phyloP scores from a whole-genome alignment of 768 basidiomycete species.

The Paxillus involutus region DNA sequence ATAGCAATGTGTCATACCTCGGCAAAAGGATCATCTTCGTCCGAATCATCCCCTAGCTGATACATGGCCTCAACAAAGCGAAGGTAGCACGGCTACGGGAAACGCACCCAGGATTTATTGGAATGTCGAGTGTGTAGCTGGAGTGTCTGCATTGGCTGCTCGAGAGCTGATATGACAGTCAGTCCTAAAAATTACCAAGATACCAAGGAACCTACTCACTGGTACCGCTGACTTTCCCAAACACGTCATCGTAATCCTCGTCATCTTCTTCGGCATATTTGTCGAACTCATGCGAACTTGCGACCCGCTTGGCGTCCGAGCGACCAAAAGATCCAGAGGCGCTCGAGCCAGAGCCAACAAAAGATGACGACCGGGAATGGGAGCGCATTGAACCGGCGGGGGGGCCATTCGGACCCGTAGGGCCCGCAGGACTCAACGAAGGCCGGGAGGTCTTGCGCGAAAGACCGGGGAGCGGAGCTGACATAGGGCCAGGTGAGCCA shows the following conservation, averaged over 20 bases:
- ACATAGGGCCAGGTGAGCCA: constrained; percentile 55
- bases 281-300: constrained; percentile 65
- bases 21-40: constrained; percentile 96
- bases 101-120: constrained; percentile 82
- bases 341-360: constrained; percentile 41
- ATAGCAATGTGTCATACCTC: constrained; percentile 49
- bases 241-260: constrained; percentile 95
- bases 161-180: constrained; percentile 40
- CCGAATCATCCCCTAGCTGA: constrained; percentile 79
- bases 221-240: constrained; percentile 71
- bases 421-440: constrained; percentile 45
- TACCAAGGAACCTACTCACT: constrained; percentile 44
- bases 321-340: constrained; percentile 60
- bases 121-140: constrained; percentile 86
- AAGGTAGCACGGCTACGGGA: constrained; percentile 6
- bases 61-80: constrained; percentile 2
- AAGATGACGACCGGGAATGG: constrained; percentile 63
- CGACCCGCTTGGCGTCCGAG: constrained; percentile 55
- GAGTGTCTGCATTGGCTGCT: constrained; percentile 68
- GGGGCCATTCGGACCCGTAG: constrained; percentile 27
- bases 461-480: constrained; percentile 65
- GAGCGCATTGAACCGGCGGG: constrained; percentile 32
- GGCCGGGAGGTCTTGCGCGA: constrained; percentile 54
- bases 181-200: constrained; percentile 1
- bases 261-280: constrained; percentile 89